Evolutionary conservation across 192 early-diverging fungal species (phyloP).

Genomic region (Entomortierella lignicola): DNA sequence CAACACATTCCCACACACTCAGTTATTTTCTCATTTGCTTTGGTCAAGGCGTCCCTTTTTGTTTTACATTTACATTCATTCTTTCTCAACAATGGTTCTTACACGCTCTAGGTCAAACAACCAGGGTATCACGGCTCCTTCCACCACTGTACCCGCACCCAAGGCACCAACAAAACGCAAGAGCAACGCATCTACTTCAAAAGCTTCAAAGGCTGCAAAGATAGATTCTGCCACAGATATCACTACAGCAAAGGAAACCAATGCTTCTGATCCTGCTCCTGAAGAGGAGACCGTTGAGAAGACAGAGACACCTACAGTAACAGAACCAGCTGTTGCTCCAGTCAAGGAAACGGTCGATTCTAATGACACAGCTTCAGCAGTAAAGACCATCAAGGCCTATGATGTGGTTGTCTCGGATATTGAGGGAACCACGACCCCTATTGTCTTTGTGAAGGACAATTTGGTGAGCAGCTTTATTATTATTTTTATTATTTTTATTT

Average conservation of each 20-base stretch:
- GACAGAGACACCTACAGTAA: background rate
- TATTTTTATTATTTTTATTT: background rate
- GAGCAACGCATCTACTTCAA: conserved; percentile 5
- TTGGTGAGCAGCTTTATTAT: conserved; percentile 59
- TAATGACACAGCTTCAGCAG: background rate
- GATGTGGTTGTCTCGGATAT: conserved; percentile 82
- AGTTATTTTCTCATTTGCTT: too few relatives aligned
- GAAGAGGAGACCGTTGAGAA: background rate
- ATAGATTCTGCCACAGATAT: conserved; percentile 13
- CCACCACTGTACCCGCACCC: conserved; percentile 11
- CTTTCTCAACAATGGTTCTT: conserved; percentile 19
- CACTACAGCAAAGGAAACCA: conserved; percentile 15
- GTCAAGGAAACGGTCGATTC: conserved; percentile 23
- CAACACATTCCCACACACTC: background rate
- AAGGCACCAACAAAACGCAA: conserved; percentile 42
- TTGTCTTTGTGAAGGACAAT: conserved; percentile 94
- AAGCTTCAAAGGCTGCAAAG: conserved; percentile 34
- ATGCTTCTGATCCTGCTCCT: background rate
- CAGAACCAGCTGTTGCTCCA: conserved; percentile 14
- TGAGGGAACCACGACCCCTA: conserved; percentile 97
- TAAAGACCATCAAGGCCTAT: conserved; percentile 51
- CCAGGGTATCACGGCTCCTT: conserved; percentile 4
- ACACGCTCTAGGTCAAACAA: conserved; percentile 41
- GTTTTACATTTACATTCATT: background rate
- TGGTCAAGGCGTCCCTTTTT: too few relatives aligned